These are phyloP conservation scores for Carex myosuroides DNA, from an alignment of 176 grass and related monocot species.

Conservation along the genomic window DNA sequence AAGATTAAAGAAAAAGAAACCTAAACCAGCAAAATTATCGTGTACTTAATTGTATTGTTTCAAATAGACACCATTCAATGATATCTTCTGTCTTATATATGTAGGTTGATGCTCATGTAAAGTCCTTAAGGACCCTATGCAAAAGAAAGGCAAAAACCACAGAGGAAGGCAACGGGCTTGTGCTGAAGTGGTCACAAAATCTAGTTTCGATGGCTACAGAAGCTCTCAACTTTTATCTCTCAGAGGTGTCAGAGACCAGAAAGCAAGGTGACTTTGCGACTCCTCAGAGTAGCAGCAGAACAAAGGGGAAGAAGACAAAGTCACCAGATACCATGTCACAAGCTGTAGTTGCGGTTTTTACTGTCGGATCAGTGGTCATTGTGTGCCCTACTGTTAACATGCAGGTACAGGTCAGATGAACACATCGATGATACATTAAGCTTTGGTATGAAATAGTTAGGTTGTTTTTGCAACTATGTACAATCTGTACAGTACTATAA, in stretches of 20 bases:
- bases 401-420: constrained; percentile 18
- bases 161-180: constrained; percentile 54
- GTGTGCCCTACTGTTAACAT: constrained; percentile 63
- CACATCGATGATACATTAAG: background rate
- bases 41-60: background rate
- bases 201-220: constrained; percentile 39
- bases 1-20: background rate
- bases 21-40: background rate
- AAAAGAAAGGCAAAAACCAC: constrained; percentile 62
- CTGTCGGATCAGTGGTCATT: constrained; percentile 77
- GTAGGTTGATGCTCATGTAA: constrained; percentile 93
- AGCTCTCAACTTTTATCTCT: constrained; percentile 51
- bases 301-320: constrained; percentile 37
- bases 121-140: constrained; percentile 80
- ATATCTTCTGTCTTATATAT: constrained; percentile 15
- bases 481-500: background rate
- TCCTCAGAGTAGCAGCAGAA: constrained; percentile 42
- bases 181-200: constrained; percentile 69
- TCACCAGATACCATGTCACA: constrained; percentile 35
- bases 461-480: background rate
- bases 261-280: constrained; percentile 41
- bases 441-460: background rate
- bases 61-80: background rate
- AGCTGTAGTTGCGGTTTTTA: constrained; percentile 73
- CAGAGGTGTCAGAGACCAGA: constrained; percentile 37